Evolutionary conservation across 139 green algal species (phyloP), one percentile per base, ranked within the genome.

Genomic region (Micractinium sp.): DNA sequence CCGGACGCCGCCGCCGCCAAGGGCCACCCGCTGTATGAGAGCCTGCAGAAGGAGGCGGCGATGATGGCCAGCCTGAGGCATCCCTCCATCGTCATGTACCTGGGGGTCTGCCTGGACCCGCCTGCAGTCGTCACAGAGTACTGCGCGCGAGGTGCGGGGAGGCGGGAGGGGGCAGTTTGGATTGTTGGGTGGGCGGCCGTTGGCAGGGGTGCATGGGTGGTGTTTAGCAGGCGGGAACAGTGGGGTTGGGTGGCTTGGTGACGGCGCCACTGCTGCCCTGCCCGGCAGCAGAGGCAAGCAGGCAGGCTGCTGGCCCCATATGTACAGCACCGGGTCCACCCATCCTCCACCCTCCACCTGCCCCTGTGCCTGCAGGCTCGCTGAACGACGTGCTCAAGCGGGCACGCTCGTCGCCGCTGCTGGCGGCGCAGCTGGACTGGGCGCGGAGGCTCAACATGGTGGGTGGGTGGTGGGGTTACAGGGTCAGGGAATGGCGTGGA

Each of bases 81-180:
- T 76, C 94, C 93, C 33, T 95, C 95, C 81, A 90, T 96, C 27
- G 92, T 96, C 56, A 90, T 95, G 86, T 87, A 87, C 92, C 91
- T 96, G 83, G 88, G 88, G 7, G 81, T 91, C n/a, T 88, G 81
- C 77, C 79, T 90, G 73, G 81, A 90, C 61, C 89, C 89, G 71
- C 75, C 89, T 4, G 84, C 85, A 16, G 81, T 92, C 38, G 85
- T 92, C 31, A 92, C 89, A 29, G 89, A 92, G 89, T 92, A 90
- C 85, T 92, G 89, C 73, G 88, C 88, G 23, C 82, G 88, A 29
- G 88, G 82, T 87, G 82, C 1, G 81, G 56, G 36, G 4, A 9
- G 2, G 39, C 3, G 3, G 77, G 25, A 36, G 77, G 5, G 23
- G 23, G 39, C 25, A 0, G 5, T 33, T 12, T 60, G 77, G 18